Evolutionary conservation across 1,284 basidiomycete genomes (phyloP), one percentile per base, ranked within the genome.

Genomic region (Mycena sp.): DNA sequence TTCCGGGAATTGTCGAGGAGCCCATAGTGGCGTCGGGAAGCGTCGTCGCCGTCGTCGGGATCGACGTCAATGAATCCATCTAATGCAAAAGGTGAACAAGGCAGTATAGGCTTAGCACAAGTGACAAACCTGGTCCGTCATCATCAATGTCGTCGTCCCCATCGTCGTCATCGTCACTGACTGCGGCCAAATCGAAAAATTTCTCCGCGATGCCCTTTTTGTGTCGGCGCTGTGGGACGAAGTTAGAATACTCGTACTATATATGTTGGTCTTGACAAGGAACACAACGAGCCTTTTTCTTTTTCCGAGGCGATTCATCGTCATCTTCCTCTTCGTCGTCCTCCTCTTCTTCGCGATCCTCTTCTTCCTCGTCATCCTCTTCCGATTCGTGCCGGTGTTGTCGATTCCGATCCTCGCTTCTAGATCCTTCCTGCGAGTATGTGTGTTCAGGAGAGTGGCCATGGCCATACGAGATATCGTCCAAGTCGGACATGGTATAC

Each of bases 111-210:
- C 44, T 37, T 14, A 51, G 37, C 51, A 40, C 25, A 60, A 38
- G 19, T n/a, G 37, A 77, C 85, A 37, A 61, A 93, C 93, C 92
- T 61, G 72, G 77, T 69, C 83, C 87, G 21, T 83, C 88, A 67
- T 86, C 88, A 65, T 95, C 94, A 35, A 93, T 93, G 23, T 96
- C 95, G 9, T 96, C 96, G 30, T 96, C 95, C 4, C 30, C 97
- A 14, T 54, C 95, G 52, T 98, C 96, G 57, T 97, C 95, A 57
- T 98, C 96, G 53, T 95, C 93, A 70, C 93, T 93, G 29, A 95
- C 94, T 73, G 96, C 95, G 65, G 95, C 96, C 80, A 96, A 87
- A 88, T 99, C 96, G 72, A 98, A 83, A 89, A 96, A 99, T 69
- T 91, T 90, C 74, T 89, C 93, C 32, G 88, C 85, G 19, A 81